Conservation (phyloP, 2,329 filamentous ascomycete genomes). For the Calonectria naviculata region DNA sequence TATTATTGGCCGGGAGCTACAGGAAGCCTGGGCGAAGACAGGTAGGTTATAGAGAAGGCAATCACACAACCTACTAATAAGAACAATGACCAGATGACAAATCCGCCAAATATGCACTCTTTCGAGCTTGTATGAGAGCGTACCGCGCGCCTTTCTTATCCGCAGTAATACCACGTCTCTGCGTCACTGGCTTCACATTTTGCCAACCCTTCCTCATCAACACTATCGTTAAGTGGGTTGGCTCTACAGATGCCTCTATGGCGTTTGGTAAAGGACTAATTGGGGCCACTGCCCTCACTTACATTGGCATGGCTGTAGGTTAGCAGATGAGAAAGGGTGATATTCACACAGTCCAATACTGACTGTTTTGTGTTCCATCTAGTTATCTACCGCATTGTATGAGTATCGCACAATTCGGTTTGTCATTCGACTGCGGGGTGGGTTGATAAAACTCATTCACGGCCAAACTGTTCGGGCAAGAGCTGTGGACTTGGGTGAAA, state of each 20-base stretch:
- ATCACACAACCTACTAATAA: too few relatives aligned
- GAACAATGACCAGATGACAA: too few relatives aligned
- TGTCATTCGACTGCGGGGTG: not conserved
- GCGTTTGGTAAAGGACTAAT: not conserved
- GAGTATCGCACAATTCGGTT: not conserved
- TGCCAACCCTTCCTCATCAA: conserved; percentile 1
- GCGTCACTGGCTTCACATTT: not conserved
- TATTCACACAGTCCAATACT: not conserved
- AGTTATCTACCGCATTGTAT: not conserved
- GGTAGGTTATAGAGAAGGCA: not conserved
- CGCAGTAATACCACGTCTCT: not conserved
- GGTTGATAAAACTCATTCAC: not conserved
- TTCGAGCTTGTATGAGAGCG: not conserved
- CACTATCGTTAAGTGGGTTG: not conserved
- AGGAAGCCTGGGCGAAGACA: not conserved
- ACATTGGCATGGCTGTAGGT: not conserved
- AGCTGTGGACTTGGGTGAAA: not conserved
- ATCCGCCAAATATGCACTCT: not conserved
- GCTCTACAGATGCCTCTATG: not conserved
- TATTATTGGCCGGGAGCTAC: not conserved
- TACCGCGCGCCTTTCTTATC: not conserved
- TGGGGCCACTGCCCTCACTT: not conserved
- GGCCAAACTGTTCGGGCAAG: not conserved
- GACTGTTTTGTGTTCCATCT: not conserved
- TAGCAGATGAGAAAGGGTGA: not conserved